phyloP scores from a whole-genome alignment of 202 grass and related monocot genomes.

The Setaria viridis region DNA sequence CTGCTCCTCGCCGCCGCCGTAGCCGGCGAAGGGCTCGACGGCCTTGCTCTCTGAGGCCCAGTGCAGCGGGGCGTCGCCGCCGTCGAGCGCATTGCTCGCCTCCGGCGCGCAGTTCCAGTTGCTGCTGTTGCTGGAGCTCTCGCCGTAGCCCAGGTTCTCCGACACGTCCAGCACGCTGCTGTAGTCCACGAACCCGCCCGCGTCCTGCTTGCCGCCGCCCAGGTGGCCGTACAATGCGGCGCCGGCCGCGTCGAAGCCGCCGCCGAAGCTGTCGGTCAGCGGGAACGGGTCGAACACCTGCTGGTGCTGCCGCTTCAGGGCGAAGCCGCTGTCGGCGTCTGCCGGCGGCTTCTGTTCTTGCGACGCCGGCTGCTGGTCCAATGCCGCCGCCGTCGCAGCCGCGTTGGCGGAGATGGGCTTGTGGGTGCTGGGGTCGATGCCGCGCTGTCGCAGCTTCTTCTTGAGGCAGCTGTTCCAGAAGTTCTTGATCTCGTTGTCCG shows the following conservation, averaged over 20 bases:
- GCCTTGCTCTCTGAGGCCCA: conserved; percentile 69
- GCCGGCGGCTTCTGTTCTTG: conserved; percentile 29
- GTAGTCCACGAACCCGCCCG: conserved; percentile 60
- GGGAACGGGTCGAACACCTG: conserved; percentile 77
- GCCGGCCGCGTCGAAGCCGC: conserved; percentile 38
- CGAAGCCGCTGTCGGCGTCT: not conserved
- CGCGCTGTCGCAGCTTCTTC: conserved; percentile 90
- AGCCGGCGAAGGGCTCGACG: conserved; percentile 31
- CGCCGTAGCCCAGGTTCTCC: conserved; percentile 82
- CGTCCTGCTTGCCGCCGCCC: conserved; percentile 42
- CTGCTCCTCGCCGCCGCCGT: conserved; percentile 35
- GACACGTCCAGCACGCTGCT: conserved; percentile 78
- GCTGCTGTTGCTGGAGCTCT: conserved; percentile 96
- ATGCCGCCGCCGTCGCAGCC: not conserved
- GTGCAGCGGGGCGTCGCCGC: conserved; percentile 56
- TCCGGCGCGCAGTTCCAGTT: conserved; percentile 80
- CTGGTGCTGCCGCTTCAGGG: conserved; percentile 37
- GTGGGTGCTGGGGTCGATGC: conserved; percentile 87
- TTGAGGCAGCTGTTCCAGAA: conserved; percentile 97
- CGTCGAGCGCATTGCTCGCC: conserved; percentile 47
- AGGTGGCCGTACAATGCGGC: conserved; percentile 41
- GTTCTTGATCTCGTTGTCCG: conserved; percentile 99
- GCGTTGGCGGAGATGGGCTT: conserved; percentile 51
- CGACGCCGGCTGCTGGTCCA: conserved; percentile 22
- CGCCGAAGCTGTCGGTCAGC: conserved; percentile 55